Percentiles rank a stretch among this genome's conserved stretches.
Conservation (phyloP, 768 basidiomycete species). For the Cytidiella melzeri region DNA sequence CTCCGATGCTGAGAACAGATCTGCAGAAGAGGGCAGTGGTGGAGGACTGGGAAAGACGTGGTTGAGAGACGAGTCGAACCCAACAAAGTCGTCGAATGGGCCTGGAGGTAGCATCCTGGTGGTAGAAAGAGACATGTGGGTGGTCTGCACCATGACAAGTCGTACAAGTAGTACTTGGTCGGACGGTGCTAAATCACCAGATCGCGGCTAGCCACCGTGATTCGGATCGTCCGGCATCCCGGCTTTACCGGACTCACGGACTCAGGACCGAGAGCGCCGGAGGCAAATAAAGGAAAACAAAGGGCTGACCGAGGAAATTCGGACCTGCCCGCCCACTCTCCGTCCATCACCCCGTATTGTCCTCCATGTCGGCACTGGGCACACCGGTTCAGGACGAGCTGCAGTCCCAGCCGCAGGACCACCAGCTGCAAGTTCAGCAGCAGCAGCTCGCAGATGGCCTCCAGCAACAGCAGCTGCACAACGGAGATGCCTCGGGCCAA, state of each 20-base stretch:
- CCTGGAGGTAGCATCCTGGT: slow-evolving; percentile 40
- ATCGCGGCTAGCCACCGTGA: background rate
- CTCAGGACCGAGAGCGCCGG: background rate
- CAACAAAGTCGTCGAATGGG: slow-evolving; percentile 62
- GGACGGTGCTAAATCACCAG: background rate
- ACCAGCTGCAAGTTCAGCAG: slow-evolving; percentile 41
- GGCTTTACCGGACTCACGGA: background rate
- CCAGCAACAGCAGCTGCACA: slow-evolving; percentile 30
- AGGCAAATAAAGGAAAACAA: background rate
- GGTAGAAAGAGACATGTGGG: slow-evolving; percentile 2
- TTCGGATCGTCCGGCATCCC: background rate
- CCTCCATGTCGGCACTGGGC: slow-evolving; percentile 67
- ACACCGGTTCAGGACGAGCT: slow-evolving; percentile 59
- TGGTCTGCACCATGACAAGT: background rate
- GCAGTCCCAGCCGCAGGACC: slow-evolving; percentile 40
- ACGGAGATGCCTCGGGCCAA: slow-evolving; percentile 20
- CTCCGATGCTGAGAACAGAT: slow-evolving; percentile 74
- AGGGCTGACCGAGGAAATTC: background rate
- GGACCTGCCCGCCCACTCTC: slow-evolving; percentile 7
- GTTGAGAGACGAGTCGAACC: slow-evolving; percentile 57
- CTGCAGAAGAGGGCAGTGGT: slow-evolving; percentile 63
- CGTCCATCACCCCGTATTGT: slow-evolving; percentile 34
- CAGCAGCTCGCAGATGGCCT: slow-evolving; percentile 28
- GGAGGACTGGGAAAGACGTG: slow-evolving; percentile 54
- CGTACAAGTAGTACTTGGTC: background rate